Percentiles rank a stretch among this genome's conserved stretches.
These are phyloP conservation scores for Xylariaceae sp. DNA, from an alignment of 2,329 filamentous ascomycete genomes.

Conservation along the genomic window DNA sequence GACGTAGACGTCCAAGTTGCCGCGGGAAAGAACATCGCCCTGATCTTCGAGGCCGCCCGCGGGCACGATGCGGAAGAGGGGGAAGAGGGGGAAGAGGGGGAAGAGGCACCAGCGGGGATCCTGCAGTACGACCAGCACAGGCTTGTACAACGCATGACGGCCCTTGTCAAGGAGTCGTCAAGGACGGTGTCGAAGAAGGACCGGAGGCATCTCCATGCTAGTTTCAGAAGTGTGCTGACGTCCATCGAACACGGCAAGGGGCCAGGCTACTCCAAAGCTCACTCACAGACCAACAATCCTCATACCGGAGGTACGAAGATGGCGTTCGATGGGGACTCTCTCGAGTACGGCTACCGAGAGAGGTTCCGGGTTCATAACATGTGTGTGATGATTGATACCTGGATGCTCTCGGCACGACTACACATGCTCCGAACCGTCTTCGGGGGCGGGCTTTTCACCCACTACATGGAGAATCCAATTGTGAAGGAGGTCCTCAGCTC, in stretches of 20 bases:
- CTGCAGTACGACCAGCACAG: slow-evolving; percentile 47
- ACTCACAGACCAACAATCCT: slow-evolving; percentile 36
- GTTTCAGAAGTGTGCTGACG: slow-evolving; percentile 47
- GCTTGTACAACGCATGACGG: slow-evolving; percentile 42
- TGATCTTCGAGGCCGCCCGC: slow-evolving; percentile 69
- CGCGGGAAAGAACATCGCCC: slow-evolving; percentile 73
- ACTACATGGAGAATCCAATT: slow-evolving; percentile 37
- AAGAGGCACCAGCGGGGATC: slow-evolving; percentile 41
- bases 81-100: slow-evolving; percentile 35
- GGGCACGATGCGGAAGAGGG: slow-evolving; percentile 37
- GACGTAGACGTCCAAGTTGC: slow-evolving; percentile 69
- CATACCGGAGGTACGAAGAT: slow-evolving; percentile 37
- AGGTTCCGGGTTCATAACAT: slow-evolving; percentile 44
- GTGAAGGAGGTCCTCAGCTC: slow-evolving; percentile 33
- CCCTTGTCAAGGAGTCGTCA: slow-evolving; percentile 42
- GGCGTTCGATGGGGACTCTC: slow-evolving; percentile 37
- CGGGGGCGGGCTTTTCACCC: slow-evolving; percentile 38
- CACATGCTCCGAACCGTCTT: slow-evolving; percentile 44
- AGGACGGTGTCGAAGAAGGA: slow-evolving; percentile 47
- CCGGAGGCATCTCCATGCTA: slow-evolving; percentile 42
- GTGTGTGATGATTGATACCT: slow-evolving; percentile 43
- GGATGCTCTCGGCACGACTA: slow-evolving; percentile 46
- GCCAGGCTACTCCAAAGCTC: slow-evolving; percentile 48
- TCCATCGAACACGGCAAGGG: slow-evolving; percentile 50
- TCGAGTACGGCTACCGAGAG: slow-evolving; percentile 49